Conservation (phyloP, 1,284 basidiomycete genomes). For the Ustanciosporium gigantosporum region DNA sequence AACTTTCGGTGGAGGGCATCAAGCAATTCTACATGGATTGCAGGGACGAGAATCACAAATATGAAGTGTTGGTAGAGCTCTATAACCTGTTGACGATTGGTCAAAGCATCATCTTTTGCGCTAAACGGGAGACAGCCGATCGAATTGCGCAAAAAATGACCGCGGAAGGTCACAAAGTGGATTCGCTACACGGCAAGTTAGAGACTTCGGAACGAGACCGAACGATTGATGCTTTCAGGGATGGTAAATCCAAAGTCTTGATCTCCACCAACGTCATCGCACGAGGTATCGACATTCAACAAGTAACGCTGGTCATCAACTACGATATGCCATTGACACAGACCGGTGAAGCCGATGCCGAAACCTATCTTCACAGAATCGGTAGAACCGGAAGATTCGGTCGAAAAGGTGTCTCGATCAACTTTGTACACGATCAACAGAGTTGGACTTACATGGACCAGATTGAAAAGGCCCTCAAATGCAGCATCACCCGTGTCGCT, state of each 20-base stretch:
- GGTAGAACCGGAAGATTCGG: constrained; percentile 65
- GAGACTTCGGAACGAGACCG: constrained; percentile 83
- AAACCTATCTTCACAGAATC: constrained; percentile 98
- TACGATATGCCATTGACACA: constrained; percentile 83
- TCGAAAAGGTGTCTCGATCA: constrained; percentile 59
- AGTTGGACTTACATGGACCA: constrained; percentile 56
- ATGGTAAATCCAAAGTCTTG: constrained; percentile 93
- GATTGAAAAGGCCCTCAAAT: constrained; percentile 56
- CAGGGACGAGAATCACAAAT: constrained; percentile 82
- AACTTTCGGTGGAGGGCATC: constrained; percentile 91
- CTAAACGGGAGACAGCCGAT: constrained; percentile 84
- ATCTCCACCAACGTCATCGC: constrained; percentile 99
- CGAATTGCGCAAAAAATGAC: constrained; percentile 87
- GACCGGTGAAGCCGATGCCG: constrained; percentile 75
- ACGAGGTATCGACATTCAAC: constrained; percentile 95
- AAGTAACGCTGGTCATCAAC: constrained; percentile 81
- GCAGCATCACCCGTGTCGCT: constrained; percentile 51
- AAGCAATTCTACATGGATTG: constrained; percentile 96
- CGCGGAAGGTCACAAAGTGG: constrained; percentile 91
- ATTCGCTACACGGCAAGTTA: constrained; percentile 92
- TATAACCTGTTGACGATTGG: constrained; percentile 92
- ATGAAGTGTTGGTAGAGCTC: constrained; percentile 87
- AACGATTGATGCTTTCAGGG: constrained; percentile 92
- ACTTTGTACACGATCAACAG: constrained; percentile 59
- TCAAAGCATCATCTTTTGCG: constrained; percentile 91